Evolutionary conservation across 2,329 filamentous ascomycete genomes (phyloP), one percentile per base, ranked within the genome.

Genomic region (Calonectria crousiana): DNA sequence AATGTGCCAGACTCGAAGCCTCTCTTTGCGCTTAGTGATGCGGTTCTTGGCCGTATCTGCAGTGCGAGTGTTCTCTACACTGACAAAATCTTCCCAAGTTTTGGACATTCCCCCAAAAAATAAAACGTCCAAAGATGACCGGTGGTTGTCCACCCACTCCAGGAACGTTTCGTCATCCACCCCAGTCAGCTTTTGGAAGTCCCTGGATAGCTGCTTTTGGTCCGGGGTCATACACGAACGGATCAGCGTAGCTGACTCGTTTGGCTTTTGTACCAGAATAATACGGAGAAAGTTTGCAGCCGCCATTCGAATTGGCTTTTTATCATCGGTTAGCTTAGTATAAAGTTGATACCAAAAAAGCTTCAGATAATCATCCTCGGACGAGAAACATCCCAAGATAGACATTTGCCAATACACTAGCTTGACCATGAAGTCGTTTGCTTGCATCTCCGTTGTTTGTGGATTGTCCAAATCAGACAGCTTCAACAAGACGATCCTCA

Each of bases 401-500:
- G 98, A 94, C 26, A 95, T 95, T 83, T 98, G 97, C 97, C 97
- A 99, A 84, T 98, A 98, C 0, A 95, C 92, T 79, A 99, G 91
- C 82, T 95, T 96, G 74, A 95, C 90, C 84, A 99, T 91, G 72
- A 97, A 95, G 0, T 90, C 87, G 32, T 93, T 89, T 0, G 92
- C 92, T 62, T 95, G 92, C 9, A 85, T 83, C 72, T 93, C 90
- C 3, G 89, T 86, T 2, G 87, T 88, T 68, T 92, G 77, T 1
- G 89, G 85, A 41, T 93, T 93, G 65, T 98, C 94, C 67, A 96
- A 89, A 78, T 98, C 95, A 0, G 96, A 98, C 6, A 99, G 88
- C 74, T 93, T 91, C 38, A 98, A 89, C 23, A 98, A 87, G 6
- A 95, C 92, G 6, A 97, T 90, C 74, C 94, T 92, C 28, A 98